Percentiles rank a stretch among this genome's conserved stretches.
Evolutionary conservation across 441 rosid species (phyloP).

Genomic region (Populus trichocarpa): DNA sequence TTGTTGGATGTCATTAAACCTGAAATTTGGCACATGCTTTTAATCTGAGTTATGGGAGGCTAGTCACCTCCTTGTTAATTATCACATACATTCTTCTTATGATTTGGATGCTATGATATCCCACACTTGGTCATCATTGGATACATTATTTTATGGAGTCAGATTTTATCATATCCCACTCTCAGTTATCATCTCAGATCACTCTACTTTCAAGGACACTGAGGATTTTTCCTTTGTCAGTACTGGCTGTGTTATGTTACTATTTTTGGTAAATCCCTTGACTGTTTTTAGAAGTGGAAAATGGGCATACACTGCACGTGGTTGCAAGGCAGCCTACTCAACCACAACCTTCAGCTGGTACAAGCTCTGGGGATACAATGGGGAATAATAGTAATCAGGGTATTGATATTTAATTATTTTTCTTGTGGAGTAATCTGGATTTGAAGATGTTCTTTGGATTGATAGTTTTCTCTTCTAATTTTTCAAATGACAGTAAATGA

Average conservation of each 20-base stretch:
- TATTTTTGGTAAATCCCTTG: conserved; percentile 33
- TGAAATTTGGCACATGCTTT: background rate
- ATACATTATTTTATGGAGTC: background rate
- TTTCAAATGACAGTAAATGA: conserved; percentile 45
- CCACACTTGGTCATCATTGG: background rate
- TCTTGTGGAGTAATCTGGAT: conserved; percentile 3
- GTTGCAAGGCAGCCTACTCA: conserved; percentile 77
- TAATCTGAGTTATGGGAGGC: background rate
- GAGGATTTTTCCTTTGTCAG: background rate
- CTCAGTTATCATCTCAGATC: background rate
- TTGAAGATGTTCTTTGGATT: background rate
- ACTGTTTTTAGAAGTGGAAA: conserved; percentile 77
- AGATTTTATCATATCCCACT: background rate
- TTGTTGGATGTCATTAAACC: background rate
- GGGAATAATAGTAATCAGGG: conserved; percentile 45
- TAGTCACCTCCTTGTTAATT: background rate
- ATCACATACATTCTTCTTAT: no score
- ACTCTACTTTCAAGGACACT: no score
- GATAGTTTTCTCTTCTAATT: background rate
- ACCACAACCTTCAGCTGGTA: conserved; percentile 51
- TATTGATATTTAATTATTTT: conserved; percentile 26
- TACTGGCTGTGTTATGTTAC: background rate
- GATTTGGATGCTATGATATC: no score
- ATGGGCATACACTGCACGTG: conserved; percentile 89
- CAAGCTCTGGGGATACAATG: conserved; percentile 51